A percentile compares a stretch with the other conserved stretches of the same genome.
Conservation (phyloP, 2,329 filamentous ascomycete species). For the Bipolaris gigantea region DNA sequence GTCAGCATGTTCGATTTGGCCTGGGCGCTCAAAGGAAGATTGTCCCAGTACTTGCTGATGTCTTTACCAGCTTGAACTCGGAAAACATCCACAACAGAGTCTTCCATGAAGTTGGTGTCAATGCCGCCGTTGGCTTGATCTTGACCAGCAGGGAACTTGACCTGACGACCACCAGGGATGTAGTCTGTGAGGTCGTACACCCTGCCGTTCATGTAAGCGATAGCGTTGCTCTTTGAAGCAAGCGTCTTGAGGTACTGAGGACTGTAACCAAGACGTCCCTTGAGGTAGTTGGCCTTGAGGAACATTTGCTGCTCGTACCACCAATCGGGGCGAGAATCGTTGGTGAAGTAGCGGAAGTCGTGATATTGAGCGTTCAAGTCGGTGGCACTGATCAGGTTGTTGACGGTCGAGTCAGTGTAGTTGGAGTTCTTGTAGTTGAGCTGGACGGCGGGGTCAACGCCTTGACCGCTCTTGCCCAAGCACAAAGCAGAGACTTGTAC, state of each 20-base stretch:
- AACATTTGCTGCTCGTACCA: conserved; percentile 84
- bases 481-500: conserved; percentile 93
- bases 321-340: conserved; percentile 86
- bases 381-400: conserved; percentile 63
- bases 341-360: conserved; percentile 84
- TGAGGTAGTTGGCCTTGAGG: conserved; percentile 77
- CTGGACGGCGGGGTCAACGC: conserved; percentile 70
- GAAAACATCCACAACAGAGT: conserved; percentile 74
- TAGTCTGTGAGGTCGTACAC: conserved; percentile 93
- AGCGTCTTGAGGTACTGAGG: conserved; percentile 74
- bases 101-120: conserved; percentile 79
- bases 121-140: conserved; percentile 40
- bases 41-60: conserved; percentile 80
- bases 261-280: conserved; percentile 85
- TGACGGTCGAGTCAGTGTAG: conserved; percentile 60
- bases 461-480: conserved; percentile 68
- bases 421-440: conserved; percentile 83
- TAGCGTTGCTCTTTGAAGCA: conserved; percentile 63
- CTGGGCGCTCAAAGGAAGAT: conserved; percentile 61
- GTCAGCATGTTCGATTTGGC: conserved; percentile 70
- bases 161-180: conserved; percentile 69
- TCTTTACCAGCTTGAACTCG: conserved; percentile 74
- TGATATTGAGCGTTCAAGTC: conserved; percentile 83
- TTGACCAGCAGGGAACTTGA: conserved; percentile 59
- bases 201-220: conserved; percentile 76